Base-by-base conservation (phyloP, 176 grass and related monocot genomes). In the Aegilops bicornis region DNA sequence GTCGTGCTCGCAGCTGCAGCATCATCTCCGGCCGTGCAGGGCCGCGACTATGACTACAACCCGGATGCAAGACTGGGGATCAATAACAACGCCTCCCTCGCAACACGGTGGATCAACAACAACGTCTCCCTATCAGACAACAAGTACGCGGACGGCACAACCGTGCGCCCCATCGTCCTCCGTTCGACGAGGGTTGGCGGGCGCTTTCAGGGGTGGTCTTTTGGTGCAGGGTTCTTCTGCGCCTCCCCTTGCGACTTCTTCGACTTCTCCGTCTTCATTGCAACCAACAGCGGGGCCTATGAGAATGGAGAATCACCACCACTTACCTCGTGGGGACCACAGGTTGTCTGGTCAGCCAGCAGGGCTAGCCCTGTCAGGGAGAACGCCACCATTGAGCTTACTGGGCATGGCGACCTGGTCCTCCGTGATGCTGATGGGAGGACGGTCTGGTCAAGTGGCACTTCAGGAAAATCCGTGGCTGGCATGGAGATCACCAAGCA, bases 311-410 rank as follows among this genome's bases (percentile, higher is more conserved):
- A 33, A 33, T 33, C 32, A 33, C 32, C 32, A 33, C 4, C 32
- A 33, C 32, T 33, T 33, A 33, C 32, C 32, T 33, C 32, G 10
- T 76, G 14, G 2, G 73, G 61, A 0, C 83, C 73, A 1, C 58
- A 80, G 50, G 69, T 85, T 11, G 47, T 91, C 13, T 91, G 89
- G 89, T 88, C 86, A 0, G 86, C 89, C 39, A 91, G 88, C 62
- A 47, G 36, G 0, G 2, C 5, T 7, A 45, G 1, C 6, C 76
- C 82, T 20, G 86, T 91, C n/a, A 36, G 59, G 24, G 81, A 81
- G 56, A 88, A 88, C 3, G 86, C 90, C 32, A 91, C 86, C 1
- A 77, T 91, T 6, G 20, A 64, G 22, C 84, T 88, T 9, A 58
- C 77, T 8, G 7, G 22, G 20, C 61, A 82, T 56, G 64, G 80